These are phyloP conservation scores for Gelatoporia subvermispora DNA, from an alignment of 768 basidiomycete genomes.

Conservation along the genomic window DNA sequence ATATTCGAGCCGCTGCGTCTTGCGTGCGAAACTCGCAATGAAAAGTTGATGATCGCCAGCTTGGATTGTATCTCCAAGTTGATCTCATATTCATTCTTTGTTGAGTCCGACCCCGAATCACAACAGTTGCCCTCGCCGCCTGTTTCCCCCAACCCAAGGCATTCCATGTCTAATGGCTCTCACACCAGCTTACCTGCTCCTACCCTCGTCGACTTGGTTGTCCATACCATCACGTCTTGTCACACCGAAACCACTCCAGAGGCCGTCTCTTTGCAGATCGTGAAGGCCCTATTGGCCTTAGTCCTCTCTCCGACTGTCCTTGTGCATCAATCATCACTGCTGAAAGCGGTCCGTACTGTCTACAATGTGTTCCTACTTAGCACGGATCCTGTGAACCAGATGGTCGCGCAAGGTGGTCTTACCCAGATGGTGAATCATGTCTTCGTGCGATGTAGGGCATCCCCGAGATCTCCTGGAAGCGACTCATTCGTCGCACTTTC, in stretches of 20 bases:
- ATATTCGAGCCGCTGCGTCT: constrained; percentile 95
- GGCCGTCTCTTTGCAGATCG: constrained; percentile 90
- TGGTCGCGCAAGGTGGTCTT: constrained; percentile 95
- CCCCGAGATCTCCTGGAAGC: constrained; percentile 9
- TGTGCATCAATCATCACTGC: constrained; percentile 91
- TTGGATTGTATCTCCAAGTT: constrained; percentile 97
- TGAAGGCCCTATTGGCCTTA: constrained; percentile 88
- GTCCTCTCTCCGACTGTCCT: constrained; percentile 82
- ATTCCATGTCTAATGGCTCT: constrained; percentile 39
- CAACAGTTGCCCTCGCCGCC: constrained; percentile 65
- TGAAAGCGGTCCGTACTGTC: constrained; percentile 95
- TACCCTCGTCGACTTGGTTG: constrained; percentile 87
- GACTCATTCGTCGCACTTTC: constrained; percentile 17
- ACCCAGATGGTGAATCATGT: constrained; percentile 98
- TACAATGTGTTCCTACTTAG: constrained; percentile 97
- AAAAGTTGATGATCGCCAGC: constrained; percentile 94
- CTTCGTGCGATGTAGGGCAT: constrained; percentile 71
- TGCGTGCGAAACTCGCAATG: constrained; percentile 91
- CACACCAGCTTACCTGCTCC: constrained; percentile 52
- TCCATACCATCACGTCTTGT: constrained; percentile 89
- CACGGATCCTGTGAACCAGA: constrained; percentile 87
- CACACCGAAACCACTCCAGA: constrained; percentile 87
- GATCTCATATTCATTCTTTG: constrained; percentile 95
- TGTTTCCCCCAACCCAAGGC: constrained; percentile 49
- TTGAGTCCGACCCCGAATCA: constrained; percentile 49